Base-by-base conservation (phyloP, 1,284 basidiomycete genomes). In the Ganoderma resinaceum region DNA sequence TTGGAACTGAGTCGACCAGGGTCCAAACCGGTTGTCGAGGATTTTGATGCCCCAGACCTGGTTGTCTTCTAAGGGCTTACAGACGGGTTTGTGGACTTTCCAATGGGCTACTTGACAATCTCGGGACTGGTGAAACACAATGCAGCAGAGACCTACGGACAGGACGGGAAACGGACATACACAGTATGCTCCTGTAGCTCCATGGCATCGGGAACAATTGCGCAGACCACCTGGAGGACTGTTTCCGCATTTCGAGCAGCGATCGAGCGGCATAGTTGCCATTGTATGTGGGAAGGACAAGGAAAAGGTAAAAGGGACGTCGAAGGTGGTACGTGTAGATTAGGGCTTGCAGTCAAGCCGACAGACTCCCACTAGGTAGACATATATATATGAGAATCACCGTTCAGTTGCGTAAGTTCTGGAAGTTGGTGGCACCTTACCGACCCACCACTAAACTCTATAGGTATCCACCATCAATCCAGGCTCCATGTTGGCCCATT, bases 21-120 rank as follows among this genome's bases (percentile, higher is more conserved):
- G 72, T 29, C 18, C 37, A 55, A 63, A 53, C 16, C 67, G 57
- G 31, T 68, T 70, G 29, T 68, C 69, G 52, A 72, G 69, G n/a
- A 74, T 72, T 49, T 70, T 71, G 67, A 74, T 70, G 18, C 67
- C 73, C 73, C 71, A 74, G 31, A 72, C 55, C 59, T 74, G 53
- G 23, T 49, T 26, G 23, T 49, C 46, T 49, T 49, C 46, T 20
- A 49, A 23, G 9, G 23, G 46, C 11, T 38, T 60, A 62, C 72
- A 73, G 26, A 73, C 63, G 0, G 68, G 70, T 60, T 73, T 73
- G 65, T 73, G 72, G 55, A 70, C 46, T 29, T 65, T 63, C 72
- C 72, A 72, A 46, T 73, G 70, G 3, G 66, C 62, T 1, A 23
- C 43, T 33, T 73, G 70, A 62, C 72, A 73, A 46, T 70, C 68